A percentile compares a stretch with the other conserved stretches of the same genome.
phyloP scores from a whole-genome alignment of 257 asterid genomes.

The Capsicum chinense region DNA sequence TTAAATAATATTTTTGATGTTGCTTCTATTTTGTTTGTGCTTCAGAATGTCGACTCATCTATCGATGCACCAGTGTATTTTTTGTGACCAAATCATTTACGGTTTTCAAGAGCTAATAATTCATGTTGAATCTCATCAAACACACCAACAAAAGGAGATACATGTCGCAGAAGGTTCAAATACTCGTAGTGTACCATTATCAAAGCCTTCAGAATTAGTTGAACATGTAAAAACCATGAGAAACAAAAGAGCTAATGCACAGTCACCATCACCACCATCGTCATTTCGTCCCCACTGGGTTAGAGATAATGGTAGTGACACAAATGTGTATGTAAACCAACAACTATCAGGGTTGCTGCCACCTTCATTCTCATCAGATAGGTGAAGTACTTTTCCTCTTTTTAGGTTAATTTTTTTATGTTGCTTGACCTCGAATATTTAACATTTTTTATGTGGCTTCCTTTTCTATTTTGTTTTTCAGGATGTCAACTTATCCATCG shows the following conservation, averaged over 20 bases:
- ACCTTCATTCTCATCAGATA: background rate
- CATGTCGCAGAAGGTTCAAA: background rate
- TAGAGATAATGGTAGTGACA: background rate
- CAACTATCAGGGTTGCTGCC: background rate
- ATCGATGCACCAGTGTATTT: background rate
- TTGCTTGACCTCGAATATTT: background rate
- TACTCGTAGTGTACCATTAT: background rate
- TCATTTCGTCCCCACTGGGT: background rate
- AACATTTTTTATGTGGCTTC: background rate
- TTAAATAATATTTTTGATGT: background rate
- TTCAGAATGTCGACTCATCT: slow-evolving; percentile 2
- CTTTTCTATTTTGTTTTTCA: background rate
- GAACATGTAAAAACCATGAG: background rate
- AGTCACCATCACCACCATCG: background rate
- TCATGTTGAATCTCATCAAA: background rate
- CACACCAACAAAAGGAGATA: background rate
- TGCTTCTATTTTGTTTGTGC: background rate
- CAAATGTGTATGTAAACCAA: background rate
- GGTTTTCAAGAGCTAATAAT: background rate
- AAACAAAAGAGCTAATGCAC: background rate
- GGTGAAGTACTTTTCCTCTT: background rate
- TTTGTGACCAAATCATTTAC: background rate
- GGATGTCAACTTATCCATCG: background rate
- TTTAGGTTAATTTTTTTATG: background rate
- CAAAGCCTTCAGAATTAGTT: background rate